Evolutionary conservation across 441 rosid species (phyloP), one percentile per base, ranked within the genome.

Genomic region (Isatis lusitanica): DNA sequence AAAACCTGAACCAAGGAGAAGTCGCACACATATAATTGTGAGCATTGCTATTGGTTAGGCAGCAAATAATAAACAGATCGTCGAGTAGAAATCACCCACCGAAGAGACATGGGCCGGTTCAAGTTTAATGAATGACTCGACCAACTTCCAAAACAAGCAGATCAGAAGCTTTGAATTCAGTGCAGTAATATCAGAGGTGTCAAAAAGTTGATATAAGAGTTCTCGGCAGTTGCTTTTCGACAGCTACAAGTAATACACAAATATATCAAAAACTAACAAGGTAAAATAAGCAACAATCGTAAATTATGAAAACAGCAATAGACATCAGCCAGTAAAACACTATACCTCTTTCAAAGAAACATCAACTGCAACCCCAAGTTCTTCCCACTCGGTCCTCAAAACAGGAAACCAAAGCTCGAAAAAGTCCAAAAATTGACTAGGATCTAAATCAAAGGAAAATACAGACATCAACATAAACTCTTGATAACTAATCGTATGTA

Each of bases 301-400:
- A 33, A 73, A 52, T 33, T 42, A 18, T 8, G 21, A 66, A 59
- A 47, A 69, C 9, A 65, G 43, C 6, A 66, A 70, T 74, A 59
- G 38, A 57, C 26, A 67, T 68, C 67, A 64, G 71, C 79, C 31
- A 71, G 63, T 60, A 53, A 56, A 74, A 30, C 30, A 40, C 40
- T 44, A 39, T 84, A 90, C 98, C 98, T 90, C 94, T 71, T 76
- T 78, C 50, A 77, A 46, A 60, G 81, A 77, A 75, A 74, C 58
- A 56, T 76, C 85, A 74, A 72, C 76, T 36, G 78, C 79, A 73
- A 85, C 78, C 21, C 66, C 85, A 18, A 82, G 69, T 77, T 62
- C 81, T 78, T 83, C 86, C 98, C 98, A 94, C 71, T 92, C 90
- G 2, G 81, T 80, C 86, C 86, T 90, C 86, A 96, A 72, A 81